Percentiles rank a stretch among this genome's conserved stretches.
Evolutionary conservation across 2,329 filamentous ascomycete genomes (phyloP).

Genomic region (Didymella lethalis): DNA sequence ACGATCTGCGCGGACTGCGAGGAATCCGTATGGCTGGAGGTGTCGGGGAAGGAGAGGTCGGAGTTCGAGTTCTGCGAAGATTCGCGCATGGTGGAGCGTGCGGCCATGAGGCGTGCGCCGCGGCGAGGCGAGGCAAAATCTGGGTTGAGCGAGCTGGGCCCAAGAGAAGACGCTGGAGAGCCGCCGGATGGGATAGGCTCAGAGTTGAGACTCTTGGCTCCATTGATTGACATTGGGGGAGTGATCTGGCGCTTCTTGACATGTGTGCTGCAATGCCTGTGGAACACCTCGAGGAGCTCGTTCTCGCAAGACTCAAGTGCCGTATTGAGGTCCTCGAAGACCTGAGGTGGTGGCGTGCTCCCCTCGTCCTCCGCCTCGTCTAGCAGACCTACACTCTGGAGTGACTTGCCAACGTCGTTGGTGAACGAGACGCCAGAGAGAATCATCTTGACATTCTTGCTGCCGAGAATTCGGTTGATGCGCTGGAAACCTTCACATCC

Average conservation of each 20-base stretch:
- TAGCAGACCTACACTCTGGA: slow-evolving; percentile 85
- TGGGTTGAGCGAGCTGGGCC: slow-evolving; percentile 57
- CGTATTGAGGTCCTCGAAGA: slow-evolving; percentile 90
- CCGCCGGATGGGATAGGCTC: slow-evolving; percentile 29
- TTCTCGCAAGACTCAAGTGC: slow-evolving; percentile 96
- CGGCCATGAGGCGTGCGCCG: slow-evolving; percentile 78
- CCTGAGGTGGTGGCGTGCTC: slow-evolving; percentile 58
- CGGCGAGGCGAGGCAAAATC: slow-evolving; percentile 79
- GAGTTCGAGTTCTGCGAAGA: slow-evolving; percentile 9
- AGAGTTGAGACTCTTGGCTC: slow-evolving; percentile 19
- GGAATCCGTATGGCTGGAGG: slow-evolving; percentile 16
- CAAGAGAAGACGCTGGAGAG: slow-evolving; percentile 37
- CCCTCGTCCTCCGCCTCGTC: slow-evolving; percentile 74
- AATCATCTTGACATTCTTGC: slow-evolving; percentile 79
- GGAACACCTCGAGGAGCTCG: slow-evolving; percentile 75
- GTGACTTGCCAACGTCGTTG: slow-evolving; percentile 76
- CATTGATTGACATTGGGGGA: slow-evolving; percentile 47
- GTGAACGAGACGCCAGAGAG: slow-evolving; percentile 82
- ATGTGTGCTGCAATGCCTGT: slow-evolving; percentile 51
- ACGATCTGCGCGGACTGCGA: slow-evolving; percentile 19
- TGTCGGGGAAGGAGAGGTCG: slow-evolving; percentile 28
- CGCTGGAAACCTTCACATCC: slow-evolving; percentile 94
- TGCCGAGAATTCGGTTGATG: slow-evolving; percentile 82
- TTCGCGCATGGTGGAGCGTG: slow-evolving; percentile 75
- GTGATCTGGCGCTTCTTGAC: slow-evolving; percentile 51